These are phyloP conservation scores for Crithidia fasciculata DNA, from an alignment of 208 protist species.

Conservation along the genomic window DNA sequence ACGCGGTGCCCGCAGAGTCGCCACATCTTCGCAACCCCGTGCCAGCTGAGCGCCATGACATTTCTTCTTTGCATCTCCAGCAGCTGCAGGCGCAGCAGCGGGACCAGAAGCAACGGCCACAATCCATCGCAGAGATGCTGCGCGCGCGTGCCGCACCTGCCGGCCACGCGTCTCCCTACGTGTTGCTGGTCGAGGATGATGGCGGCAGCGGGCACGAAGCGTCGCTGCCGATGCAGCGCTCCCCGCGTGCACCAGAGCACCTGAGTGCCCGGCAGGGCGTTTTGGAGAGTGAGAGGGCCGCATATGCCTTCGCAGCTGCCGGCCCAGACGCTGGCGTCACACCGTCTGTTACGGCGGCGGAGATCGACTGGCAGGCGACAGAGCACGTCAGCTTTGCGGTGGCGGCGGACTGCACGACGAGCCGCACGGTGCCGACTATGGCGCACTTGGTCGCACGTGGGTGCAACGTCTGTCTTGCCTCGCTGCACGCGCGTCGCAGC, in stretches of 20 bases:
- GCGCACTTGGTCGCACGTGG: constrained; percentile 10
- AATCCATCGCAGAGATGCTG: constrained; percentile 6
- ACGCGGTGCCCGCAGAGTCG: too few relatives aligned
- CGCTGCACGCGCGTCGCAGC: constrained; percentile 9
- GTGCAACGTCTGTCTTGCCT: constrained; percentile 13
- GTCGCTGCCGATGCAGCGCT: constrained; percentile 7
- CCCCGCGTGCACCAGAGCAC: not conserved
- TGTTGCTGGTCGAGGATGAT: constrained; percentile 9
- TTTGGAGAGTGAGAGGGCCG: not conserved
- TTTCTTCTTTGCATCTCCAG: too few relatives aligned
- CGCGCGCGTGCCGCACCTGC: not conserved
- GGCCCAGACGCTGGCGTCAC: not conserved
- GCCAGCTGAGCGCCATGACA: too few relatives aligned
- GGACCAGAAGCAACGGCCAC: not conserved
- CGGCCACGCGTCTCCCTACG: constrained; percentile 1
- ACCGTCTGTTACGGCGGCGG: not conserved
- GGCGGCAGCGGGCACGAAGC: constrained; percentile 1
- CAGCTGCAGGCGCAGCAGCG: not conserved
- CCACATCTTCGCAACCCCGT: too few relatives aligned
- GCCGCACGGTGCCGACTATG: constrained; percentile 14
- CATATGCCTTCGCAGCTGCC: not conserved
- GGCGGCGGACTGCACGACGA: not conserved
- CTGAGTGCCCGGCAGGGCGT: too few relatives aligned
- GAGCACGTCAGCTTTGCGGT: not conserved
- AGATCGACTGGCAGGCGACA: constrained; percentile 1